Percentiles rank a stretch among this genome's conserved stretches.
phyloP scores from a whole-genome alignment of 345 rosid species.

The Melaleuca alternifolia region DNA sequence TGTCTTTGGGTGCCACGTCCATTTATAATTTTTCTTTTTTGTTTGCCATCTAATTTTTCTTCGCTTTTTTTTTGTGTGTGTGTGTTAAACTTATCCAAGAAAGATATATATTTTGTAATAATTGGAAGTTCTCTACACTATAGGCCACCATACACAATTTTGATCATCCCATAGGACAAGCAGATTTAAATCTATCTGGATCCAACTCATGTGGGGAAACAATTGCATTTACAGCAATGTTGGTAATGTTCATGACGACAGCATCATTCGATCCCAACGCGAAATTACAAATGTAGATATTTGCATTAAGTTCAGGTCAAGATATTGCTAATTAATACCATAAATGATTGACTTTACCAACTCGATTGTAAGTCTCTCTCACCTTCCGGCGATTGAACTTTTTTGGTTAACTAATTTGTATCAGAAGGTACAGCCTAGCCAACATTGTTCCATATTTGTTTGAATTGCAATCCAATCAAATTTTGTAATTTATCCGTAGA shows the following conservation, averaged over 20 bases:
- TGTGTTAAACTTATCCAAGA: no score
- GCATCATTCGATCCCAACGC: background rate
- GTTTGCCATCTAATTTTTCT: background rate
- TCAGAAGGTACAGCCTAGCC: background rate
- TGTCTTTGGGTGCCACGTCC: background rate
- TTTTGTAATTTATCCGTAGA: background rate
- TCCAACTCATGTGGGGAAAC: background rate
- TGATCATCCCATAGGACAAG: no score
- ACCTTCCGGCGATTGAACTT: background rate
- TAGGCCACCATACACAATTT: background rate
- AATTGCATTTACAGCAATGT: background rate
- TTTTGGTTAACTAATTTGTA: background rate
- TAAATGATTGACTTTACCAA: background rate
- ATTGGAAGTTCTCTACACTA: background rate
- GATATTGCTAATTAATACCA: background rate
- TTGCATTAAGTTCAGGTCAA: background rate
- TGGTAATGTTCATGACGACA: background rate
- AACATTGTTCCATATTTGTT: background rate
- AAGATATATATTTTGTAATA: background rate
- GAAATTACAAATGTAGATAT: background rate
- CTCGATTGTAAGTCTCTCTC: background rate
- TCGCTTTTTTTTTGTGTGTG: no score
- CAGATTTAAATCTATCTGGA: background rate
- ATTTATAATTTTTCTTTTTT: no score
- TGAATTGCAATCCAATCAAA: background rate